Evolutionary conservation across 164 flowering plant species (phyloP), one percentile per base, ranked within the genome.

Genomic region (Chimonanthus salicifolius): DNA sequence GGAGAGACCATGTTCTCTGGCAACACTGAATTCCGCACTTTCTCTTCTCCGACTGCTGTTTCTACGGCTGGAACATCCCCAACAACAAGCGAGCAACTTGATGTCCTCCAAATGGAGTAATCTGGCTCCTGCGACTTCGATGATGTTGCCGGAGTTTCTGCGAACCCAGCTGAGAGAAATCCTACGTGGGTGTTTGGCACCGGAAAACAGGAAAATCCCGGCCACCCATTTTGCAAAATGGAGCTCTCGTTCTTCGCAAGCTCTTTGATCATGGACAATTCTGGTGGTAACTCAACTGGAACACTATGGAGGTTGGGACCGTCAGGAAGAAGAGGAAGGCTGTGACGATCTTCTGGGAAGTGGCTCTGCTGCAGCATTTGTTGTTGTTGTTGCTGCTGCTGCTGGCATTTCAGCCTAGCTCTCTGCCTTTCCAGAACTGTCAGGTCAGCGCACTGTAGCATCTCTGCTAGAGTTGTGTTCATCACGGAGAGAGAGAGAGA

Each of bases 341-440:
- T 33, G 33, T 33, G 33, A 33, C 33, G 33, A 33, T 33, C 33
- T 33, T 33, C 33, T 83, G 90, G 21, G 54, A 80, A 79, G 74
- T 64, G 82, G 13, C 74, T 69, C 43, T 72, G 75, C 33, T 33
- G 33, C 33, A 33, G 33, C 33, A 33, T 33, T 33, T 33, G 33
- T 33, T 33, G 33, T 33, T 33, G 33, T 33, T 33, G 33, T 58
- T 73, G 73, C 13, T 75, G 72, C 18, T 73, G 76, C 6, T 70
- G 78, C 45, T 86, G 89, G 92, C 89, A 88, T 70, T 86, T 87
- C 71, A 83, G 67, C 13, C 82, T 80, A 60, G 85, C 80, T 68
- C 88, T 79, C 74, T 88, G 96, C 68, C 88, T 68, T 71, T 88
- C 94, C 10, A 88, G 80, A 62, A 89, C 88, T 10, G 89, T 82